Percentiles rank a stretch among this genome's conserved stretches.
Conservation (phyloP, 345 rosid species). For the Citrus cavaleriei region DNA sequence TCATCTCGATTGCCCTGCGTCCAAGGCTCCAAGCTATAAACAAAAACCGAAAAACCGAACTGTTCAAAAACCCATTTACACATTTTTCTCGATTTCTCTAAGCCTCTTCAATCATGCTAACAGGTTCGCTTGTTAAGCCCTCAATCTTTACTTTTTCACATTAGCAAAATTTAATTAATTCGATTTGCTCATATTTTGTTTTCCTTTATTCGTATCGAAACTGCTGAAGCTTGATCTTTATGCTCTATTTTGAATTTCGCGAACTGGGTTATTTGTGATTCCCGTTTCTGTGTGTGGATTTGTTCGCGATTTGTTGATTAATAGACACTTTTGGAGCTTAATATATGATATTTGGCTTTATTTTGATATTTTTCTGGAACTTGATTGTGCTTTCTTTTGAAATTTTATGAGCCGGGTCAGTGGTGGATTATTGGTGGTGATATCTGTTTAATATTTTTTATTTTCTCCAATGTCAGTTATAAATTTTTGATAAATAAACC, state of each 20-base stretch:
- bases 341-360: background rate
- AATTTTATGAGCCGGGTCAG: background rate
- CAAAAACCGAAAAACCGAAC: background rate
- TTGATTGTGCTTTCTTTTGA: background rate
- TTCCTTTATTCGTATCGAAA: slow-evolving; percentile 1
- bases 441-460: background rate
- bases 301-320: background rate
- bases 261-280: slow-evolving; percentile 13
- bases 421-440: background rate
- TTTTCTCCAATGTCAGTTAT: background rate
- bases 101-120: slow-evolving; percentile 38
- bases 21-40: background rate
- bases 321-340: background rate
- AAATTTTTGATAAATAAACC: background rate
- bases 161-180: background rate
- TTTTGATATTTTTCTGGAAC: background rate
- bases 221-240: slow-evolving; percentile 3
- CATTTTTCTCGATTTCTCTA: background rate
- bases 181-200: background rate
- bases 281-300: background rate
- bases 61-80: background rate
- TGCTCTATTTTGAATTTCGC: slow-evolving; percentile 2
- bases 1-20: background rate
- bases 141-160: background rate
- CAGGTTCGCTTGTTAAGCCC: slow-evolving; percentile 33